phyloP scores from a whole-genome alignment of 208 protist species.

The Jaenimonas drosophilae region DNA sequence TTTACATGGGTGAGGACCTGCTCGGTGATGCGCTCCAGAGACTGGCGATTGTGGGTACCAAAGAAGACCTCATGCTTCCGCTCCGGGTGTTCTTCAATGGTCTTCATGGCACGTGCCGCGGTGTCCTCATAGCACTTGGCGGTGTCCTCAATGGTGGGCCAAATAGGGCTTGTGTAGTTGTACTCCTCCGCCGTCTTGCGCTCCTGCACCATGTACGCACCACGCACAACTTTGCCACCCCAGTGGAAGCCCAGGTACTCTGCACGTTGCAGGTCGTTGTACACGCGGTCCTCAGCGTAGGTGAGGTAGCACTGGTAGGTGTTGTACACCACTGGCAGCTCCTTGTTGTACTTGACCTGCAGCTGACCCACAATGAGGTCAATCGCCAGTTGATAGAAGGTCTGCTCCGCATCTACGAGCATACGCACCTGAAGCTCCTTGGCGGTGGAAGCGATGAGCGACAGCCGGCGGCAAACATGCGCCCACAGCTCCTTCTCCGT shows the following conservation, averaged over 20 bases:
- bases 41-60: constrained; percentile 91
- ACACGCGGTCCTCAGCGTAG: constrained; percentile 76
- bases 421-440: constrained; percentile 64
- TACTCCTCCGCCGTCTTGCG: constrained; percentile 58
- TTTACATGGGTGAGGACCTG: constrained; percentile 40
- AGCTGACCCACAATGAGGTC: constrained; percentile 85
- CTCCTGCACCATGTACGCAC: constrained; percentile 94
- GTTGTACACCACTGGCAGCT: constrained; percentile 91
- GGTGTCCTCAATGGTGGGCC: constrained; percentile 88
- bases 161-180: constrained; percentile 84
- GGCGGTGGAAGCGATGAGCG: constrained; percentile 60
- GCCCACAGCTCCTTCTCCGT: constrained; percentile 74
- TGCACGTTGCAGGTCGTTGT: constrained; percentile 81
- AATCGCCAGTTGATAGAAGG: constrained; percentile 94
- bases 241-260: constrained; percentile 77
- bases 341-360: constrained; percentile 86
- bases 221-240: constrained; percentile 94
- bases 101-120: constrained; percentile 53
- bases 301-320: constrained; percentile 97
- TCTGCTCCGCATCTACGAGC: constrained; percentile 96
- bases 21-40: constrained; percentile 59
- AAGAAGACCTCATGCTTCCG: constrained; percentile 73
- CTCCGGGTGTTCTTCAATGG: constrained; percentile 34
- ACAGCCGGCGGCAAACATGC: constrained; percentile 49
- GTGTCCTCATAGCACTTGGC: constrained; percentile 82